These are phyloP conservation scores for Takakia lepidozioides DNA, from an alignment of 225 moss, liverwort and hornwort genomes.

Conservation along the genomic window DNA sequence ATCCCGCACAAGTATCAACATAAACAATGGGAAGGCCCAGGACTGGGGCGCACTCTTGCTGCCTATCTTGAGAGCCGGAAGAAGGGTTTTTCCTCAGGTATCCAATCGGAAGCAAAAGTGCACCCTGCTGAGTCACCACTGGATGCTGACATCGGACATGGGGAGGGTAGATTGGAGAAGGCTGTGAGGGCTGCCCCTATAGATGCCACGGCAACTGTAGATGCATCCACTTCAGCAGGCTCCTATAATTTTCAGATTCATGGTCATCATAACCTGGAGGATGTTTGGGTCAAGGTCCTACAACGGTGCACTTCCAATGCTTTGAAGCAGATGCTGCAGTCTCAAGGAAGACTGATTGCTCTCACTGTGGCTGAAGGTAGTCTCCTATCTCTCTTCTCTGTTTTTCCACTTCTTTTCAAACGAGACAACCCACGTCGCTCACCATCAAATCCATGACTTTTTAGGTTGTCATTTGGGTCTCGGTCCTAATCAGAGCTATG, in stretches of 20 bases:
- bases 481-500: not conserved
- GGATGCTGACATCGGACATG: constrained; percentile 11
- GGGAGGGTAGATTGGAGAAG: no score
- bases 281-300: constrained; percentile 65
- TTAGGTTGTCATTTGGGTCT: not conserved
- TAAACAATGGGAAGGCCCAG: not conserved
- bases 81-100: not conserved
- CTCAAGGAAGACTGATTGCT: constrained; percentile 59
- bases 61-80: not conserved
- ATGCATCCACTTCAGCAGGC: not conserved
- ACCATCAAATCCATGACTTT: no score
- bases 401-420: not conserved
- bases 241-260: constrained; percentile 29
- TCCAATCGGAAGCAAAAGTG: constrained; percentile 2
- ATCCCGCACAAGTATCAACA: not conserved
- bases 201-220: constrained; percentile 1
- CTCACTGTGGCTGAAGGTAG: constrained; percentile 19
- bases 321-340: constrained; percentile 58
- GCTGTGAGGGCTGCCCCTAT: constrained; percentile 22
- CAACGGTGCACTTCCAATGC: constrained; percentile 55
- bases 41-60: constrained; percentile 1
- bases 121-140: constrained; percentile 29
- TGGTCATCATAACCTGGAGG: constrained; percentile 45
- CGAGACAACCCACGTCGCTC: no score
- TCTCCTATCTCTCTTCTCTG: not conserved